Evolutionary conservation across 1,284 basidiomycete genomes (phyloP), one percentile per base, ranked within the genome.

Genomic region (Cystobasidium pallidum): DNA sequence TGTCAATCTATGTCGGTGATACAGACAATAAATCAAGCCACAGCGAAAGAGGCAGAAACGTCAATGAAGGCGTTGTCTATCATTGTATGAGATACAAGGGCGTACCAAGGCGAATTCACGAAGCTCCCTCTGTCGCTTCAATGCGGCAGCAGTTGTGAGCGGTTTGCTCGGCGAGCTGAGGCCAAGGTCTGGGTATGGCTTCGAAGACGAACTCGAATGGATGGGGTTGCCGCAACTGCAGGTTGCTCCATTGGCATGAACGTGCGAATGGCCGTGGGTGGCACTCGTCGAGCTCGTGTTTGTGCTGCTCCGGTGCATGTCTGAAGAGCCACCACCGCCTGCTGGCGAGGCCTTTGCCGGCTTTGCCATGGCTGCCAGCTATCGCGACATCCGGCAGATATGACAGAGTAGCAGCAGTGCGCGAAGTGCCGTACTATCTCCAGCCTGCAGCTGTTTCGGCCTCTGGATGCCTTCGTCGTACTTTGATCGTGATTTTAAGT

Each of bases 41-140:
- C 15, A 7, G 13, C 28, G 41, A 30, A 21, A 13, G 26, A n/a
- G 21, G 3, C 8, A 36, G 28, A 64, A 19, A 19, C 3, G n/a
- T 47, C 45, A 47, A 21, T 19, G 28, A n/a, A 10, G 6, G 19
- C 30, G 32, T n/a, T n/a, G n/a, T n/a, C n/a, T n/a, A n/a, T n/a
- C n/a, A n/a, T n/a, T n/a, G n/a, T n/a, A n/a, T n/a, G n/a, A n/a
- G n/a, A n/a, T n/a, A n/a, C n/a, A 1, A 32, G 6, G 19, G 63
- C 68, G 19, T 19, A 71, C 68, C 30, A 71, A 15, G 39, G 68
- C 68, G 62, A 71, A 71, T 21, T 71, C 68, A 7, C 68, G 59
- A n/a, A 71, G 61, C 49, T 71, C 68, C n/a, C 68, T 15, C 49
- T 71, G 68, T 45, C 68, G 47, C 28, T 64, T 63, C 6, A 71